These are phyloP conservation scores for Colletotrichum falcatum DNA, from an alignment of 2,329 filamentous ascomycete genomes.

Conservation along the genomic window DNA sequence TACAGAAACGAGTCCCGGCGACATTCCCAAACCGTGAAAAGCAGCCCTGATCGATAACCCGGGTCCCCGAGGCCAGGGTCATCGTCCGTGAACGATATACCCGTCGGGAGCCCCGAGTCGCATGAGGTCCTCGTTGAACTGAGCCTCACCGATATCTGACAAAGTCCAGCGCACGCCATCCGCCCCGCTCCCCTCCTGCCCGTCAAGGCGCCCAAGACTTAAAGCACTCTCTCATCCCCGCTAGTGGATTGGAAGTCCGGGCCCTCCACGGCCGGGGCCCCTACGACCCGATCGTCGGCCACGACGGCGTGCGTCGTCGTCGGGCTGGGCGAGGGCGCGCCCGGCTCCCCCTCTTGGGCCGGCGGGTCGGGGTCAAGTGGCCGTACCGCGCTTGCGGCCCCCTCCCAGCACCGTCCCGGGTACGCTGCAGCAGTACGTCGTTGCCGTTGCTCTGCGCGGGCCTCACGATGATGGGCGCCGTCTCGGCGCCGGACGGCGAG, in stretches of 20 bases:
- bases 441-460: constrained; percentile 51
- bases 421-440: constrained; percentile 49
- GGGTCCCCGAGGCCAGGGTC: constrained; percentile 15
- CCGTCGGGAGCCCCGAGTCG: constrained; percentile 24
- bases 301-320: constrained; percentile 50
- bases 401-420: constrained; percentile 52
- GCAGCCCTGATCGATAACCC: constrained; percentile 33
- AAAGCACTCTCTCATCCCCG: neutral
- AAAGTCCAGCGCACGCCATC: neutral
- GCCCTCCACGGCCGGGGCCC: constrained; percentile 47
- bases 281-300: constrained; percentile 47
- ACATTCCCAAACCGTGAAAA: constrained; percentile 11
- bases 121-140: constrained; percentile 27
- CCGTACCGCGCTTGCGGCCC: constrained; percentile 55
- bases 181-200: no score
- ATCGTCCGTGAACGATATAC: constrained; percentile 18
- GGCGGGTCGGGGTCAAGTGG: constrained; percentile 59
- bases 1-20: neutral
- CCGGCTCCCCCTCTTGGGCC: constrained; percentile 46
- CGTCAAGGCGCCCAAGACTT: no score
- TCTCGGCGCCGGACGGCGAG: constrained; percentile 39
- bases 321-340: constrained; percentile 47
- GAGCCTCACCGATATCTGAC: constrained; percentile 23
- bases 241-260: constrained; percentile 49
- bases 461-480: constrained; percentile 49